Conservation (phyloP, 2,329 filamentous ascomycete species). For the Aspergillus vadensis region DNA sequence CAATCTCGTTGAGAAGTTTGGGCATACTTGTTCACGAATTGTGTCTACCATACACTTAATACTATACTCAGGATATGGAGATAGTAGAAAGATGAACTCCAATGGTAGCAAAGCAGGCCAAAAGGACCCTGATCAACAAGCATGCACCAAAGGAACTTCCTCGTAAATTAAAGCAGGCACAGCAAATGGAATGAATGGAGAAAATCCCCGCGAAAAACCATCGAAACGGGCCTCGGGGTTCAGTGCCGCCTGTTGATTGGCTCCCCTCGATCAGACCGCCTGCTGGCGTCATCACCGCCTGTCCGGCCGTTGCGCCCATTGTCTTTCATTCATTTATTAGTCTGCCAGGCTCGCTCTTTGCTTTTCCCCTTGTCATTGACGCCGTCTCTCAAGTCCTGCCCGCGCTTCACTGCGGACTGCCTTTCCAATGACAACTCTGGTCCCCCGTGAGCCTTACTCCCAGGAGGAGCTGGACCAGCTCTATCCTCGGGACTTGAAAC, state of each 20-base stretch:
- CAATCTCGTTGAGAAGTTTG: not conserved
- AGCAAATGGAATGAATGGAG: not conserved
- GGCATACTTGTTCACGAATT: not conserved
- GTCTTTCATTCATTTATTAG: too few species aligned
- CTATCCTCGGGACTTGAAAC: slow-evolving; percentile 76
- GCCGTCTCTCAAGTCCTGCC: not conserved
- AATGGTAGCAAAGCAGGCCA: too few species aligned
- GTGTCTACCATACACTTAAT: too few species aligned
- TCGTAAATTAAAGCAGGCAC: not conserved
- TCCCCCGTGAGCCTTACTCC: slow-evolving; percentile 74
- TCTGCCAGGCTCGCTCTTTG: not conserved
- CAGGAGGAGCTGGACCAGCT: slow-evolving; percentile 76
- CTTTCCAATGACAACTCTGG: slow-evolving; percentile 71
- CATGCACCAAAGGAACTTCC: not conserved
- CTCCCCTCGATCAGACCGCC: slow-evolving; percentile 8
- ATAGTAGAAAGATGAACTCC: not conserved
- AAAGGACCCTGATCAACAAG: not conserved
- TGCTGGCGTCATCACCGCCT: slow-evolving; percentile 22
- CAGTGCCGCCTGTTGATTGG: slow-evolving; percentile 16
- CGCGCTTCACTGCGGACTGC: not conserved
- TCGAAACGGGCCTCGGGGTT: not conserved
- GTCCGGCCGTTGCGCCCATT: not conserved
- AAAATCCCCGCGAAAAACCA: not conserved
- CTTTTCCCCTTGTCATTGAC: not conserved
- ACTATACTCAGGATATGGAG: too few species aligned